Percentiles rank a stretch among this genome's conserved stretches.
phyloP scores from a whole-genome alignment of 2,329 filamentous ascomycete genomes.

The Aspergillus udagawae region DNA sequence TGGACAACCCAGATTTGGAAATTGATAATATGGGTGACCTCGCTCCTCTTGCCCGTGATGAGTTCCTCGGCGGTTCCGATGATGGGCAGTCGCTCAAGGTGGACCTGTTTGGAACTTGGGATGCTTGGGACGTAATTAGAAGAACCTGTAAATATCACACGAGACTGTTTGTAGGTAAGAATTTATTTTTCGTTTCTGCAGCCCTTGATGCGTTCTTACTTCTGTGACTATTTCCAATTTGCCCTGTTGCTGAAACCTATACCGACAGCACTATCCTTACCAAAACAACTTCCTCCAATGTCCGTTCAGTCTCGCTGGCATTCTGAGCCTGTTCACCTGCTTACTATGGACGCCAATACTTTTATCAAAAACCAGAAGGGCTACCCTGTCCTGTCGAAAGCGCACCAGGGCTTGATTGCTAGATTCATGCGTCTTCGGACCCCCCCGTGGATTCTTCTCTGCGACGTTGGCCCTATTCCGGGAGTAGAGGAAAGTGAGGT shows the following conservation, averaged over 20 bases:
- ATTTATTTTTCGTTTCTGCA: slow-evolving; percentile 5
- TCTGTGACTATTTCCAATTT: neutral
- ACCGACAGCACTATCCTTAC: slow-evolving; percentile 52
- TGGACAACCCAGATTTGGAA: slow-evolving; percentile 62
- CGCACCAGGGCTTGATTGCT: slow-evolving; percentile 55
- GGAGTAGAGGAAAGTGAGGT: slow-evolving; percentile 35
- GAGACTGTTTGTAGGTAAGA: slow-evolving; percentile 79
- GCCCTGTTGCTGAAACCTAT: slow-evolving; percentile 15
- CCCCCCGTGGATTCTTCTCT: slow-evolving; percentile 58
- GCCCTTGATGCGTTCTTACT: neutral
- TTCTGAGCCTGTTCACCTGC: slow-evolving; percentile 58
- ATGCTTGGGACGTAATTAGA: slow-evolving; percentile 87
- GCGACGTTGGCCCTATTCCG: slow-evolving; percentile 54
- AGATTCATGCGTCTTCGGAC: slow-evolving; percentile 55
- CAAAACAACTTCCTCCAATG: slow-evolving; percentile 55
- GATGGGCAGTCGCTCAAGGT: slow-evolving; percentile 45
- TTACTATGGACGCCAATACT: slow-evolving; percentile 49
- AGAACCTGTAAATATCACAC: slow-evolving; percentile 79
- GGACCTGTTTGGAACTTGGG: slow-evolving; percentile 79
- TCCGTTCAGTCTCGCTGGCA: slow-evolving; percentile 59
- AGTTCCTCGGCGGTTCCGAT: slow-evolving; percentile 32
- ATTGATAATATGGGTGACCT: slow-evolving; percentile 43
- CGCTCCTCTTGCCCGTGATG: slow-evolving; percentile 39
- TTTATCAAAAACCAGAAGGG: slow-evolving; percentile 58
- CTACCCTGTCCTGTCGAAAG: slow-evolving; percentile 55